Evolutionary conservation across 371 early-diverging fungal species (phyloP).

Genomic region (Mucor lusitanicus): DNA sequence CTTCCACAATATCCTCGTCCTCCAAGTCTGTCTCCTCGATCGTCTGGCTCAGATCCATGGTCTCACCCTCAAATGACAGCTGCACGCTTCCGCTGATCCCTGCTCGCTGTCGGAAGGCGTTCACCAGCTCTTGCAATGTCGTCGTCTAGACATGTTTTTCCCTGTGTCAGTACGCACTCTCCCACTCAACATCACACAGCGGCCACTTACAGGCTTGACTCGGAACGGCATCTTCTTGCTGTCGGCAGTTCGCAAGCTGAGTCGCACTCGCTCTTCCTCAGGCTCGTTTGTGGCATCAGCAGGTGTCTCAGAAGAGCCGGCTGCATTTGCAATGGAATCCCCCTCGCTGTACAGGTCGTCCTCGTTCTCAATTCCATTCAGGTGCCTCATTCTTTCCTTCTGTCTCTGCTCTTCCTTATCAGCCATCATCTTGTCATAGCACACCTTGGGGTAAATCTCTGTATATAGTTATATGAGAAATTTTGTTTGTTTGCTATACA

Average conservation of each 20-base stretch:
- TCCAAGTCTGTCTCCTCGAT: conserved; percentile 42
- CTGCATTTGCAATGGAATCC: neutral
- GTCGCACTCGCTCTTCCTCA: conserved; percentile 15
- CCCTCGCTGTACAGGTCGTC: neutral
- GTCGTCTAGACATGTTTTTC: conserved; percentile 4
- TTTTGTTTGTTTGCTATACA: neutral
- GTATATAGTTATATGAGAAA: neutral
- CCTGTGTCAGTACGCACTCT: neutral
- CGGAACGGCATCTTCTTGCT: conserved; percentile 28
- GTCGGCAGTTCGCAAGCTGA: conserved; percentile 36
- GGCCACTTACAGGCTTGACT: conserved; percentile 32
- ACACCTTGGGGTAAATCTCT: conserved; percentile 38
- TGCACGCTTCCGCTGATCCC: conserved; percentile 8
- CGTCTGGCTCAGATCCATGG: conserved; percentile 15
- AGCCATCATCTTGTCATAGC: conserved; percentile 22
- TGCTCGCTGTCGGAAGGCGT: neutral
- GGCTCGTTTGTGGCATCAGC: neutral
- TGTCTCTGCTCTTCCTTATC: conserved; percentile 21
- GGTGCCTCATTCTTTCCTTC: conserved; percentile 10
- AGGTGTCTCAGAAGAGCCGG: neutral
- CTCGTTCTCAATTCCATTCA: neutral
- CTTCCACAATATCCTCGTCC: conserved; percentile 44
- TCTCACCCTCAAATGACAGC: conserved; percentile 42
- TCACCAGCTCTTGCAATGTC: neutral
- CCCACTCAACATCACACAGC: neutral